A percentile compares a stretch with the other conserved stretches of the same genome.
These are phyloP conservation scores for Paramecium biaurelia DNA, from an alignment of 73 alveolate genomes.

Conservation along the genomic window DNA sequence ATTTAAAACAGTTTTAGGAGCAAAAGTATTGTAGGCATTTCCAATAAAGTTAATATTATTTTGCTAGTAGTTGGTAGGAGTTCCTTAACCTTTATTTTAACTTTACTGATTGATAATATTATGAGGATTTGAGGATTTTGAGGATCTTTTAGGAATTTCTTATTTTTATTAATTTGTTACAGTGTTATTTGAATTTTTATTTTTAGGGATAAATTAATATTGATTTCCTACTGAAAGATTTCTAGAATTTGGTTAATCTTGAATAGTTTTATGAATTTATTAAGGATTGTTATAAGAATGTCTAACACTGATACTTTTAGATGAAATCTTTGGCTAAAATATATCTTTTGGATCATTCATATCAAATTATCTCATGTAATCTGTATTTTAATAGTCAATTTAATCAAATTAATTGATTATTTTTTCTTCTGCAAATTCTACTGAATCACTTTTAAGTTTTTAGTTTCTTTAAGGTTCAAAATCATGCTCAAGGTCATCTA, in stretches of 20 bases:
- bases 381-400: background rate
- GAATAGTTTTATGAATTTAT: background rate
- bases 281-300: background rate
- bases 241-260: background rate
- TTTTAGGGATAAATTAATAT: background rate
- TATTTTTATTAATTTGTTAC: background rate
- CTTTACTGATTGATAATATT: background rate
- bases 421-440: background rate
- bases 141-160: background rate
- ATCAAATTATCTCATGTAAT: background rate
- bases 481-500: background rate
- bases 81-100: background rate
- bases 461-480: background rate
- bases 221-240: background rate
- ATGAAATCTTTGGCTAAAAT: background rate
- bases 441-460: background rate
- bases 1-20: background rate
- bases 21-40: background rate
- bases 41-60: background rate
- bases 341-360: background rate
- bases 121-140: background rate
- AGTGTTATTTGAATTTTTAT: background rate
- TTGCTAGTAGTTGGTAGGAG: background rate
- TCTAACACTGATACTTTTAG: background rate
- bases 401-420: background rate